These are phyloP conservation scores for Hanseniaspora singularis DNA, from an alignment of 805 yeast genomes.

Conservation along the genomic window DNA sequence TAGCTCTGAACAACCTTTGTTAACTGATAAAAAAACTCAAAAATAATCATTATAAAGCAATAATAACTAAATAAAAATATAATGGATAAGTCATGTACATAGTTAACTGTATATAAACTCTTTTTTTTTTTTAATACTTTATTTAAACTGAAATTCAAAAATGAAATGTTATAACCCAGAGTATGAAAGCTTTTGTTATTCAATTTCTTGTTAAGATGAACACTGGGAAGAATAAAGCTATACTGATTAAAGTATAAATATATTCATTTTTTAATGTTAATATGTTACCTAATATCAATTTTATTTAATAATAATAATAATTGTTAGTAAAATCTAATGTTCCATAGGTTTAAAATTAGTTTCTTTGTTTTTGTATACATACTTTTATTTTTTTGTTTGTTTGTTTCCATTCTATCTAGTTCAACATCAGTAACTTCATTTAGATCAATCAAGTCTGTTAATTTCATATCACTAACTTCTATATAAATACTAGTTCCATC, in stretches of 20 bases:
- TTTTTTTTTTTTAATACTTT: background rate
- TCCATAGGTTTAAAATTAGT: too few relatives aligned
- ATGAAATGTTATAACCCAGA: too few relatives aligned
- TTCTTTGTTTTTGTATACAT: background rate
- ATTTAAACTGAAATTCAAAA: too few relatives aligned
- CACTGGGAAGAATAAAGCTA: background rate
- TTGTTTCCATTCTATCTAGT: background rate
- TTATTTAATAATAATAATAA: background rate
- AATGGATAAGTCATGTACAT: background rate
- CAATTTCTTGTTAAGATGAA: background rate
- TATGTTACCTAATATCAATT: background rate
- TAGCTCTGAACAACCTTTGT: conserved; percentile 12
- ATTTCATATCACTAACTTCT: background rate
- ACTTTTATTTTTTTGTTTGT: conserved; percentile 9
- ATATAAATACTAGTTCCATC: conserved; percentile 2
- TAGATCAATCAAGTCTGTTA: background rate
- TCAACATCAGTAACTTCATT: background rate
- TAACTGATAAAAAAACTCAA: conserved; percentile 19
- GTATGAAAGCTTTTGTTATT: too few relatives aligned
- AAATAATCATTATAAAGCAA: too few relatives aligned
- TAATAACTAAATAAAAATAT: background rate
- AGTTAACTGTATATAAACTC: background rate
- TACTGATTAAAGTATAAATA: background rate
- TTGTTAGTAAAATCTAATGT: conserved; percentile 1
- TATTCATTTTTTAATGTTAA: background rate